phyloP scores from a whole-genome alignment of 331 rosid genomes.

The Quercus phellos region DNA sequence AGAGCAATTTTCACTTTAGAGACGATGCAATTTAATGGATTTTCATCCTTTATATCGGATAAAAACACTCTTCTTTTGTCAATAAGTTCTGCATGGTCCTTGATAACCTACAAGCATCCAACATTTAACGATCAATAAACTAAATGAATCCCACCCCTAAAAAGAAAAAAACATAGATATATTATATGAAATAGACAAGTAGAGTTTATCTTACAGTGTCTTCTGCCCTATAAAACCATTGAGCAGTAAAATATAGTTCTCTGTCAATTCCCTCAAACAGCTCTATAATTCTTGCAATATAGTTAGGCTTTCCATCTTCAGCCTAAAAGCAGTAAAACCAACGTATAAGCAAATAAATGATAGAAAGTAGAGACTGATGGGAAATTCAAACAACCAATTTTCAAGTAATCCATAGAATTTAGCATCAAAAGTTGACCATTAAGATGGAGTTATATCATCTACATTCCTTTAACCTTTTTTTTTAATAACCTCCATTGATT shows the following conservation, averaged over 20 bases:
- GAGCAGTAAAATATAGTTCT: conserved; percentile 29
- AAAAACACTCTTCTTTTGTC: conserved; percentile 29
- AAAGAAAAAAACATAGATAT: background rate
- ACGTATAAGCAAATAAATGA: background rate
- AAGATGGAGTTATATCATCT: too few relatives aligned
- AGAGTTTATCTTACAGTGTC: conserved; percentile 43
- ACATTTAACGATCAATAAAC: background rate
- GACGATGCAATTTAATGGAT: conserved; percentile 34
- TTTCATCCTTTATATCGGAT: conserved; percentile 33
- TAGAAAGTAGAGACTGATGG: background rate
- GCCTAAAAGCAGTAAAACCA: conserved; percentile 22
- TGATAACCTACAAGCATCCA: conserved; percentile 25
- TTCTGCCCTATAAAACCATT: conserved; percentile 47
- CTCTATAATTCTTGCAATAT: conserved; percentile 41
- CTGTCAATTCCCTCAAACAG: conserved; percentile 37
- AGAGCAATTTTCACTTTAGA: conserved; percentile 21
- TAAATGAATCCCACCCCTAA: background rate
- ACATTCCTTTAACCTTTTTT: too few relatives aligned
- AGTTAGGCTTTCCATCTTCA: conserved; percentile 32
- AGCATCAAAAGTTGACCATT: background rate
- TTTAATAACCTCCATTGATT: too few relatives aligned
- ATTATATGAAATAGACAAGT: too few relatives aligned
- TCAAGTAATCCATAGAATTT: background rate
- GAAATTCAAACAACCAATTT: background rate
- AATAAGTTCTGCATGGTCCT: conserved; percentile 18